A percentile compares a stretch with the other conserved stretches of the same genome.
Evolutionary conservation across 306 rosid genomes (phyloP).

Genomic region (Coriaria nepalensis): DNA sequence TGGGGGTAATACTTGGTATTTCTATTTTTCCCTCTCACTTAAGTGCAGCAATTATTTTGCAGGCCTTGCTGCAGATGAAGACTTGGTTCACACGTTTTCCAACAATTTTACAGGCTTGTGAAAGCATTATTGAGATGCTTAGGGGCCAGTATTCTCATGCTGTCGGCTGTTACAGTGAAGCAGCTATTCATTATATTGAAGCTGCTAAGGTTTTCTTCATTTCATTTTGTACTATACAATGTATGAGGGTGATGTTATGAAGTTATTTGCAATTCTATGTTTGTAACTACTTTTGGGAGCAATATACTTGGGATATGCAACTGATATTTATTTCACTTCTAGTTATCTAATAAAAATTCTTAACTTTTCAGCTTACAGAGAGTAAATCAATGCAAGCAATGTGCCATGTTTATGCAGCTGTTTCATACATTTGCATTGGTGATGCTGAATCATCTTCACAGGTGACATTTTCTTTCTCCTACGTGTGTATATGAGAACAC

Average conservation of each 20-base stretch:
- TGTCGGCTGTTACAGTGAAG: conserved; percentile 80
- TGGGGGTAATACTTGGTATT: too few relatives aligned
- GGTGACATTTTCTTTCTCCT: conserved; percentile 29
- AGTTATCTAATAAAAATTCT: too few relatives aligned
- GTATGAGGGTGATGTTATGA: too few relatives aligned
- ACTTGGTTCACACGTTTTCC: conserved; percentile 85
- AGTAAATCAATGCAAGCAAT: conserved; percentile 90
- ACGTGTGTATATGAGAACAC: background rate
- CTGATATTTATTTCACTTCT: too few relatives aligned
- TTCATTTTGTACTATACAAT: conserved; percentile 8
- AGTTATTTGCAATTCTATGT: conserved; percentile 10
- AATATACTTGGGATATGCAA: too few relatives aligned
- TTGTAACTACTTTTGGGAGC: too few relatives aligned
- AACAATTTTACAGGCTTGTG: conserved; percentile 85
- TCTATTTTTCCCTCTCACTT: background rate
- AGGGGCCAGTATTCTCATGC: conserved; percentile 94
- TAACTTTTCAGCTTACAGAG: conserved; percentile 54
- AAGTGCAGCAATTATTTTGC: conserved; percentile 21
- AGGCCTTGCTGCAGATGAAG: conserved; percentile 92
- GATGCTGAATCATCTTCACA: conserved; percentile 89
- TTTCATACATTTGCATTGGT: conserved; percentile 86
- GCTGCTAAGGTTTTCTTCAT: conserved; percentile 50
- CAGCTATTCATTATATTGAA: conserved; percentile 77
- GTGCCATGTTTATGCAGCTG: conserved; percentile 90
- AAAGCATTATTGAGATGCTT: conserved; percentile 84